Base-by-base conservation (phyloP, 2,329 filamentous ascomycete species). In the Penicillium sumatraense region DNA sequence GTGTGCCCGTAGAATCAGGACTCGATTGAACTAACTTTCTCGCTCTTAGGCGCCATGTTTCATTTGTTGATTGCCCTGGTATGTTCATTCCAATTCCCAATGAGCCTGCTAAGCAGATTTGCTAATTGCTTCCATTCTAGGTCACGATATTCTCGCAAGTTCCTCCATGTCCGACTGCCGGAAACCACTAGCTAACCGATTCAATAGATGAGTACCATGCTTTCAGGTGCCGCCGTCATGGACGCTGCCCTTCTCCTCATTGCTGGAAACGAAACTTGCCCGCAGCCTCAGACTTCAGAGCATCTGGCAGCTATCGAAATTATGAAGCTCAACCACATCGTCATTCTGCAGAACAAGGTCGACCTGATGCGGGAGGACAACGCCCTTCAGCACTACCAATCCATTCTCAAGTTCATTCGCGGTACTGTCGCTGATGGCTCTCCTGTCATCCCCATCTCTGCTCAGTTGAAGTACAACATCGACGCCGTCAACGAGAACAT, bases 281-380 rank as follows among this genome's bases (percentile, higher is more conserved):
- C 95, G 29, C 95, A 99, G 78, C 95, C 95, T 48, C 95, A 99
- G 80, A 99, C 95, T 16, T 97, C 93, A 21, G 95, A 99, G 81
- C 95, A 99, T 83, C 84, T 99, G 81, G 95, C 95, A 64, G 95
- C 95, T 64, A 98, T 99, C 73, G 95, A 99, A 79, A 99, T 99
- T 75, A 99, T 99, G 95, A 99, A 99, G 84, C 86, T 99, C 62
- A 92, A 96, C 78, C 96, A 99, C 81, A 97, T 99, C 78, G 96
- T 99, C 75, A 98, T 99, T 72, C 86, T 99, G 56, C 95, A 99
- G 80, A 99, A 99, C 83, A 99, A 99, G 86, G 95, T 99, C 70
- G 95, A 99, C 75, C 80, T 99, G 67, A 98, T 99, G 92, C 86
- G 92, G 68, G 91, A 97, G 83, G 93, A 98, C 74, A 91, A 89